Conservation (phyloP, 371 early-diverging fungal genomes). For the Apophysomyces elegans region DNA sequence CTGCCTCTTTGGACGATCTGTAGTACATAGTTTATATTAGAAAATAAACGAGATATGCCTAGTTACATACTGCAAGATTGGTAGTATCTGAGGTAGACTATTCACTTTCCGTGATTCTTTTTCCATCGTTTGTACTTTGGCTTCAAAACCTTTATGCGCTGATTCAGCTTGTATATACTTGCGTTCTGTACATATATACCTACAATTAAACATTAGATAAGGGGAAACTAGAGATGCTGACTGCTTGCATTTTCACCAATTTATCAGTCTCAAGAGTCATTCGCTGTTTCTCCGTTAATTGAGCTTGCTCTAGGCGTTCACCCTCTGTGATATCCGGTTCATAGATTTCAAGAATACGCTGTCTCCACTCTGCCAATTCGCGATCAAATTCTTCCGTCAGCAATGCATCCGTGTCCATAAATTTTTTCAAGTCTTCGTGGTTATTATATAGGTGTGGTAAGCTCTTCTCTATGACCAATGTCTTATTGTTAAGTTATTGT, state of each 20-base stretch:
- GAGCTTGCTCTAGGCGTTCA: neutral
- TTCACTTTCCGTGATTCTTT: conserved; percentile 12
- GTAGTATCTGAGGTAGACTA: conserved; percentile 6
- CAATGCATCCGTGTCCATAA: neutral
- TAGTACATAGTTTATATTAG: neutral
- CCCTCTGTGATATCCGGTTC: neutral
- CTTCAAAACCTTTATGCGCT: conserved; percentile 10
- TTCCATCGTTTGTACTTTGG: conserved; percentile 6
- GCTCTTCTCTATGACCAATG: neutral
- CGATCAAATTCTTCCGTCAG: neutral
- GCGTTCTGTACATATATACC: conserved; percentile 2
- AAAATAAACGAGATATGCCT: neutral
- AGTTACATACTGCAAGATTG: conserved; percentile 1
- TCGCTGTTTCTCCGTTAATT: neutral
- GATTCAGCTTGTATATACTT: conserved; percentile 6
- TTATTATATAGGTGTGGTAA: neutral
- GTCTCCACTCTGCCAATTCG: neutral
- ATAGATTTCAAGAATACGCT: neutral
- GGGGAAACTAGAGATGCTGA: neutral
- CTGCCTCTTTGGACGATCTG: neutral
- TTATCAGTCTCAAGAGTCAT: conserved; percentile 6
- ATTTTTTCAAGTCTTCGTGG: neutral
- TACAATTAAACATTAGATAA: neutral
- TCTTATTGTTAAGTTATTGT: neutral
- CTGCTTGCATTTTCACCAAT: neutral